Evolutionary conservation across 2,329 filamentous ascomycete species (phyloP), one percentile per base, ranked within the genome.

Genomic region (Penicillium freii): DNA sequence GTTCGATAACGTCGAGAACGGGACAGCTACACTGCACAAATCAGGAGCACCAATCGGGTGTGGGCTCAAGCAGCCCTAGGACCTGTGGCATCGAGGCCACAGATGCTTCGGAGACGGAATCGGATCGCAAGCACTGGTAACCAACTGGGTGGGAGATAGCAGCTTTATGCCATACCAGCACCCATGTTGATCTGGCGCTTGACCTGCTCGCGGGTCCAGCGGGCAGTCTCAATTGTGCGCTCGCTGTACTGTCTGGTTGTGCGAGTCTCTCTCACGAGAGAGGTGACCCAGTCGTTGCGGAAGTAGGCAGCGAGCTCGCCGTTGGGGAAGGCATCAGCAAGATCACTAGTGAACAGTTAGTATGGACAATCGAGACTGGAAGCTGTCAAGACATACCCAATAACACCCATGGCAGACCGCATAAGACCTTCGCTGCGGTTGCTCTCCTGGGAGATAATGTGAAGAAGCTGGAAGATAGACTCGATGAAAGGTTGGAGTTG

Each of bases 131-230:
- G 15, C 25, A 34, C 29, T 29, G 29, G 29, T 57, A 29, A 40
- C 56, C 52, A 48, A 56, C 51, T 31, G 36, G 49, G 49, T 60
- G 52, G 62, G 54, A 54, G 25, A 31, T 13, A 15, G 33, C 17
- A 21, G 10, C 39, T 59, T 72, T 75, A 77, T 33, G 74, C 71
- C 74, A 76, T 76, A 31, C 70, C 69, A 53, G 73, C 72, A 38
- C 73, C 69, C 62, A 77, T 54, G 66, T 69, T 73, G 55, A 76
- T 69, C 58, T 99, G 94, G 69, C 91, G 89, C 84, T 97, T 97
- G 75, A 97, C 92, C 75, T 97, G 92, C 78, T 97, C 94, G 60
- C 93, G 89, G 62, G 94, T 92, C 94, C 94, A 99, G 69, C 93
- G 89, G 72, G 94, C 94, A 46, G 94, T 97, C 65, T 97, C 91